phyloP scores from a whole-genome alignment of 2,329 filamentous ascomycete genomes.

The Blastomyces silverae region DNA sequence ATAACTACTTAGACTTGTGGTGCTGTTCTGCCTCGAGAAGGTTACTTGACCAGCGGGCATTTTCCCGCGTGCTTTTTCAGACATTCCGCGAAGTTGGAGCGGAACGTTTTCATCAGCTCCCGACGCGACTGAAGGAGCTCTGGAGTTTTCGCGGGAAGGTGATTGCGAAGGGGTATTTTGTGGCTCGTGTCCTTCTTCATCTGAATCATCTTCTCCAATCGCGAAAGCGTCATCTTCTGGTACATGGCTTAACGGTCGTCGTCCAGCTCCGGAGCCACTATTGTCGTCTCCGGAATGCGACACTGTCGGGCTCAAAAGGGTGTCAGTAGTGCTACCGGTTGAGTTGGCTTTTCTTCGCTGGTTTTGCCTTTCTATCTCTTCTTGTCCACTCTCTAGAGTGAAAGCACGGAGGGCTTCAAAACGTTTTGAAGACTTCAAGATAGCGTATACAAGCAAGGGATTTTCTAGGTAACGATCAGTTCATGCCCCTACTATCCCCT shows the following conservation, averaged over 20 bases:
- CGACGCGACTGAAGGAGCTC: conserved; percentile 62
- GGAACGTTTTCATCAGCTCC: conserved; percentile 72
- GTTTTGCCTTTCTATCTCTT: conserved; percentile 77
- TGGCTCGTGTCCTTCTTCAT: conserved; percentile 56
- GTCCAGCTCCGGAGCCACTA: conserved; percentile 44
- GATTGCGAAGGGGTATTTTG: conserved; percentile 55
- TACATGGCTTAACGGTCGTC: conserved; percentile 58
- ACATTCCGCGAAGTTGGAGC: conserved; percentile 81
- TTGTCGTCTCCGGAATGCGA: conserved; percentile 39
- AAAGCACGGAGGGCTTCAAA: conserved; percentile 82
- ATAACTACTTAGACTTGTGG: conserved; percentile 64
- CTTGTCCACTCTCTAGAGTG: conserved; percentile 83
- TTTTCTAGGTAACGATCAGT: conserved; percentile 54
- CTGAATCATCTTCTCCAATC: conserved; percentile 71
- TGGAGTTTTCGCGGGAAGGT: conserved; percentile 49
- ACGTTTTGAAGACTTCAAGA: conserved; percentile 70
- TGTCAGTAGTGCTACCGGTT: conserved; percentile 30
- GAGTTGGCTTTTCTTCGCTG: conserved; percentile 59
- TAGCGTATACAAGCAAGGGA: conserved; percentile 68
- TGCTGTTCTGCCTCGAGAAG: conserved; percentile 87
- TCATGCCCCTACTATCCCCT: conserved; percentile 1
- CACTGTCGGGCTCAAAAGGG: conserved; percentile 31
- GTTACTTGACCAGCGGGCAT: conserved; percentile 76
- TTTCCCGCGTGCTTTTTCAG: conserved; percentile 93
- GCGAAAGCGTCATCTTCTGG: conserved; percentile 75